Percentiles rank a stretch among this genome's conserved stretches.
phyloP scores from a whole-genome alignment of 1,139 yeast genomes.

The Saccharomyces pastorianus region DNA sequence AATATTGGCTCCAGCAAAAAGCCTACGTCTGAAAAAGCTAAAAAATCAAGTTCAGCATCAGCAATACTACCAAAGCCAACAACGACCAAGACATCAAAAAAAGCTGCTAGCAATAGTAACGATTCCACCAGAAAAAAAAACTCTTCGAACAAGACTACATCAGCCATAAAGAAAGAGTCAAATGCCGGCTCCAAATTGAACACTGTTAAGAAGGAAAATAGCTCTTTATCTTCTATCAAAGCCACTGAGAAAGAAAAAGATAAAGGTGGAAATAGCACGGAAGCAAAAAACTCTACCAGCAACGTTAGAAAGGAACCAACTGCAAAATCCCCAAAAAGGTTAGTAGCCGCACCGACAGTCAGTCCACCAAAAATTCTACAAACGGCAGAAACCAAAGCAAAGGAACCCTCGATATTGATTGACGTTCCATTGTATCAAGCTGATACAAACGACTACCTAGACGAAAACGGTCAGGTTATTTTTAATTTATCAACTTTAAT shows the following conservation, averaged over 20 bases:
- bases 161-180: not conserved
- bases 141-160: not conserved
- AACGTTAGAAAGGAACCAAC: slow-evolving; percentile 1
- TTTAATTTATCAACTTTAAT: slow-evolving; percentile 73
- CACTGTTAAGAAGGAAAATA: not conserved
- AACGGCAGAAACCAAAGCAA: slow-evolving; percentile 30
- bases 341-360: slow-evolving; percentile 27
- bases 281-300: not conserved
- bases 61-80: slow-evolving; percentile 2
- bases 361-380: slow-evolving; percentile 24
- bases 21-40: slow-evolving; percentile 1
- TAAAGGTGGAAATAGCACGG: slow-evolving; percentile 11
- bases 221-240: not conserved
- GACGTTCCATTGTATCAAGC: slow-evolving; percentile 47
- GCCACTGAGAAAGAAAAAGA: slow-evolving; percentile 12
- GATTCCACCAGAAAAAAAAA: not conserved
- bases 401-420: slow-evolving; percentile 43
- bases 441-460: slow-evolving; percentile 37
- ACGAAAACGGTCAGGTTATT: slow-evolving; percentile 64
- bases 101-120: not conserved
- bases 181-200: not conserved
- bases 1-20: not conserved
- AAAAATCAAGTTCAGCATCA: slow-evolving; percentile 3
- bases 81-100: not conserved
- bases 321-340: slow-evolving; percentile 17